phyloP scores from a whole-genome alignment of 306 rosid species.

The Quercus agrifolia region DNA sequence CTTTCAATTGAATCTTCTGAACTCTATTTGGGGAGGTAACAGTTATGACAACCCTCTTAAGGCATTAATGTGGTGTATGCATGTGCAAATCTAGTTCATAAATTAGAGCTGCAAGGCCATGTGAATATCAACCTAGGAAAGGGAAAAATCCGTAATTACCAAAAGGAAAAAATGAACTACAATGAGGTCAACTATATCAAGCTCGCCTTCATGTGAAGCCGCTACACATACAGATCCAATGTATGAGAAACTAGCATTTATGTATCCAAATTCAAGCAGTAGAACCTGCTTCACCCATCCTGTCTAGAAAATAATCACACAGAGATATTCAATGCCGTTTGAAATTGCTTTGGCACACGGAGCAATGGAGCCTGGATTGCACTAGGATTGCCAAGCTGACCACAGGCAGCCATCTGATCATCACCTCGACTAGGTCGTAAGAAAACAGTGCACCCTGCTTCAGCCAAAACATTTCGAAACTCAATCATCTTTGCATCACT shows the following conservation, averaged over 20 bases:
- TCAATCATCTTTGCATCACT: slow-evolving; percentile 66
- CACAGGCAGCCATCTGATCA: slow-evolving; percentile 98
- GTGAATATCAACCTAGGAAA: background rate
- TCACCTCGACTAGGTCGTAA: slow-evolving; percentile 79
- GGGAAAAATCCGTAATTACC: background rate
- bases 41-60: background rate
- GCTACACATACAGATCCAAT: background rate
- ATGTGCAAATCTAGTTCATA: background rate
- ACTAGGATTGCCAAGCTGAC: slow-evolving; percentile 86
- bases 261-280: background rate
- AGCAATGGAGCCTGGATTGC: slow-evolving; percentile 72
- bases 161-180: background rate
- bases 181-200: background rate
- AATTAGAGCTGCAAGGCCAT: background rate
- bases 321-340: slow-evolving; percentile 39
- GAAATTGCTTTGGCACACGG: slow-evolving; percentile 75
- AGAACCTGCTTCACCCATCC: background rate
- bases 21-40: background rate
- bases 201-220: background rate
- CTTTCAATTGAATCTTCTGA: background rate
- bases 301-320: slow-evolving; percentile 24
- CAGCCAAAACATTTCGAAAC: slow-evolving; percentile 73
- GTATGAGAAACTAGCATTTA: background rate
- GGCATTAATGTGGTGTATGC: background rate
- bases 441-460: slow-evolving; percentile 59